These are phyloP conservation scores for Penicillium cinerascens DNA, from an alignment of 495 filamentous ascomycete genomes.

Conservation along the genomic window DNA sequence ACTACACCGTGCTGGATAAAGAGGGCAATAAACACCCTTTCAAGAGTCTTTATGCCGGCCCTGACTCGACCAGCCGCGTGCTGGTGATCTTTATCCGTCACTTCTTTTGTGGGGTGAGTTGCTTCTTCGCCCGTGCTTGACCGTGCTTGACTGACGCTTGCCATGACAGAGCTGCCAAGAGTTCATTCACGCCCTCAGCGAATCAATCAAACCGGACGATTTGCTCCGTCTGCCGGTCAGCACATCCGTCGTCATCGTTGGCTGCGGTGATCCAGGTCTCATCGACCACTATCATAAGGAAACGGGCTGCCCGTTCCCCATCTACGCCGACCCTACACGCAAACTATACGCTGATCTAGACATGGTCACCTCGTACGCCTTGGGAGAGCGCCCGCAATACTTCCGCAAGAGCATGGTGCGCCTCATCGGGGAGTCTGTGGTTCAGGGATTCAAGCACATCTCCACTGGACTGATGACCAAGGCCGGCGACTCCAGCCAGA, in stretches of 20 bases:
- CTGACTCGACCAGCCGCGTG: conserved; percentile 52
- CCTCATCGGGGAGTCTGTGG: conserved; percentile 45
- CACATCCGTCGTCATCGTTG: conserved; percentile 69
- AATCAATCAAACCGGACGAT: conserved; percentile 52
- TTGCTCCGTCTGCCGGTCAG: conserved; percentile 44
- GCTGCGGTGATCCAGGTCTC: conserved; percentile 71
- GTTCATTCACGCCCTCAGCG: conserved; percentile 59
- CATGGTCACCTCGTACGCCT: conserved; percentile 60
- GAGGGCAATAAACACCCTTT: conserved; percentile 62
- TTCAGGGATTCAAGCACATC: conserved; percentile 55
- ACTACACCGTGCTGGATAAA: conserved; percentile 60
- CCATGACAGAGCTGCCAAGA: conserved; percentile 57
- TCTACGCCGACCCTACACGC: conserved; percentile 73
- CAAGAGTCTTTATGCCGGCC: conserved; percentile 61
- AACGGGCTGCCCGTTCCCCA: conserved; percentile 69
- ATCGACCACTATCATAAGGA: conserved; percentile 64
- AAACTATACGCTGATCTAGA: conserved; percentile 68
- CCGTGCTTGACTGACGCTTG: background rate
- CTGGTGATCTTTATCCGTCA: conserved; percentile 81
- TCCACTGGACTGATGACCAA: conserved; percentile 52
- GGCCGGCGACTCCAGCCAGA: conserved; percentile 65
- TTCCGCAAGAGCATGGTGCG: conserved; percentile 49
- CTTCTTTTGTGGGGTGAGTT: conserved; percentile 83
- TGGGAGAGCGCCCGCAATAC: conserved; percentile 67
- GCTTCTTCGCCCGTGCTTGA: background rate